Base-by-base conservation (phyloP, 2,329 filamentous ascomycete genomes). In the Diaporthe batatas region DNA sequence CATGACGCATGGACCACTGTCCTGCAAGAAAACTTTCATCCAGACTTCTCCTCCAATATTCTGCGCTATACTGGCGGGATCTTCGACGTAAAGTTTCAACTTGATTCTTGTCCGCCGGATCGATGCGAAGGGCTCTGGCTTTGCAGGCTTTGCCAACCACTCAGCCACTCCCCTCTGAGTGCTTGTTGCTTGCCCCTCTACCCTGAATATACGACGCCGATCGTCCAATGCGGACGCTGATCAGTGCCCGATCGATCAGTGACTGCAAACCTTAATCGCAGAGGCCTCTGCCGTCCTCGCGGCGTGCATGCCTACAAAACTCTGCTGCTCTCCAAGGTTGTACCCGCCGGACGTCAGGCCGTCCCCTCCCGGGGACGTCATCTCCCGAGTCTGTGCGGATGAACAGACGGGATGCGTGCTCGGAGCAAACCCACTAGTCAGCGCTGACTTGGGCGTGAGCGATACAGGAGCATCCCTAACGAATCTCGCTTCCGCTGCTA, bases 291-390 rank as follows among this genome's bases (percentile, higher is more conserved):
- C 62, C 32, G 4, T 67, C 47, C 62, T 53, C n/a, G 47, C 62
- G 11, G 11, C 25, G 36, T 53, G 32, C 47, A 7, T 39, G n/a
- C 62, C 32, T 47, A 44, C 16, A 44, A 53, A 53, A 67, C 32
- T 32, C 53, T 53, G 62, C 32, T 53, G 14, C n/a, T n/a, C 47
- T 67, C 62, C 62, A 67, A 53, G 62, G 44, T 67, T 67, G 62
- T 67, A 39, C 62, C 62, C 62, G 62, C 47, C n/a, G 62, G 51
- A 53, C 47, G 25, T 53, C 62, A 67, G 36, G 62, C n/a, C 62
- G 47, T 51, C 62, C 62, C 62, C 62, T 67, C 62, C 62, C 62
- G 62, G 62, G 62, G 62, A 67, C 62, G 62, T 67, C 62, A 67
- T 67, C 47, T 67, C 32, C 62, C 32, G 62, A 39, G 62, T 67